Base-by-base conservation (phyloP, 2,329 filamentous ascomycete genomes). In the Scleromitrula shiraiana region DNA sequence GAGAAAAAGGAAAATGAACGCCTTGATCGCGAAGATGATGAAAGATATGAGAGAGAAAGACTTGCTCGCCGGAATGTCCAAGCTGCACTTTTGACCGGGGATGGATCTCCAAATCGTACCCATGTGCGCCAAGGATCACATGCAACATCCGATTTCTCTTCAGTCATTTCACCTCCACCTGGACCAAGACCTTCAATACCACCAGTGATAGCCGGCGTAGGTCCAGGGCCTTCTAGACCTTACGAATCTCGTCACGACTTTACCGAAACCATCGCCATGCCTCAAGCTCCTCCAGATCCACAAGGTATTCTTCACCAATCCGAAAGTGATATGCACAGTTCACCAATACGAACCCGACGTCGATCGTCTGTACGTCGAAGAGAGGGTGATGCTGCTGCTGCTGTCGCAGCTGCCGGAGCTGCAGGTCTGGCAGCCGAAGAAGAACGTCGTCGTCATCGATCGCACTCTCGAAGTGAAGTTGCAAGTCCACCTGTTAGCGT, bases 81-180 rank as follows among this genome's bases (percentile, higher is more conserved):
- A 75, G 50, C 63, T 69, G 20, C 74, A 75, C 73, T 73, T 56
- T 88, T 78, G 52, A 88, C 84, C 2, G 84, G 79, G 23, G 85
- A 89, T 61, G 82, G 82, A 22, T 71, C 75, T 51, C 68, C 70
- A 3, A 73, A 73, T 14, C 40, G 43, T 40, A 32, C 26, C 29
- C n/a, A 46, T 17, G 73, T 77, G 2, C 67, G 74, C 40, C 67
- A 65, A 30, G 42, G 26, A 17, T 59, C 57, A 30, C 37, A 24
- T 7, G 44, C 55, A 26, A 41, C 62, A 7, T 64, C 62, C 7
- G 57, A 63, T 33, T 50, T 64, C 10, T 60, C 57, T 7, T 62
- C 62, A 17, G 54, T 62, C 10, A 56, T 61, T 7, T 53, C 58
- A 35, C 57, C 58, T 8, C 56, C 59, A 44, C 36, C 68, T 8